phyloP scores from a whole-genome alignment of 2,329 filamentous ascomycete genomes.

The Exophiala sideris region DNA sequence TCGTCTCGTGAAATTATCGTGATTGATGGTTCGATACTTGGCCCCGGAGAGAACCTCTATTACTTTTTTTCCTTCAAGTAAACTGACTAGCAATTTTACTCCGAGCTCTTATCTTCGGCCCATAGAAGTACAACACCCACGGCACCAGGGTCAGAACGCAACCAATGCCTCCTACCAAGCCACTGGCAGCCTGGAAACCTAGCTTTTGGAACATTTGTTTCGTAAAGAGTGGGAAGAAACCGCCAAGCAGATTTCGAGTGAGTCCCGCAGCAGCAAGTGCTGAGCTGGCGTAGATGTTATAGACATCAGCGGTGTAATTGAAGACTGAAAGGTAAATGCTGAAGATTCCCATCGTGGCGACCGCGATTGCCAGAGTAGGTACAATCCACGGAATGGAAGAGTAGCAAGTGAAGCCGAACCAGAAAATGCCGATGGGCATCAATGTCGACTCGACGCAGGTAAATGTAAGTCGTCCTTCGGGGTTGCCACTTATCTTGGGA shows the following conservation, averaged over 20 bases:
- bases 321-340: constrained; percentile 83
- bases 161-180: constrained; percentile 69
- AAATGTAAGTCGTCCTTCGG: constrained; percentile 79
- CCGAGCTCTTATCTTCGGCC: constrained; percentile 68
- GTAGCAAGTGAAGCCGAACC: constrained; percentile 66
- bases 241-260: constrained; percentile 80
- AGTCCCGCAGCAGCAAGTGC: constrained; percentile 85
- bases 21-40: not conserved
- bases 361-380: constrained; percentile 64
- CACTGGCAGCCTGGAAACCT: constrained; percentile 68
- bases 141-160: constrained; percentile 70
- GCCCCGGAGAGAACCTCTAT: not conserved
- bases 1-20: not conserved
- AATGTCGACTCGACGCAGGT: constrained; percentile 72
- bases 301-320: constrained; percentile 88
- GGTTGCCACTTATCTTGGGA: constrained; percentile 43
- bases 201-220: constrained; percentile 68
- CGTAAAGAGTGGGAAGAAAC: constrained; percentile 75
- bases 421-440: constrained; percentile 75
- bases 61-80: not conserved
- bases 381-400: constrained; percentile 68
- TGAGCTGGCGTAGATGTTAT: constrained; percentile 79
- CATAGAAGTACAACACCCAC: constrained; percentile 78
- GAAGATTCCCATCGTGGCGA: constrained; percentile 82
- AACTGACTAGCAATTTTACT: constrained; percentile 65